phyloP scores from a whole-genome alignment of 495 filamentous ascomycete species.

The Achaetomiella virescens region DNA sequence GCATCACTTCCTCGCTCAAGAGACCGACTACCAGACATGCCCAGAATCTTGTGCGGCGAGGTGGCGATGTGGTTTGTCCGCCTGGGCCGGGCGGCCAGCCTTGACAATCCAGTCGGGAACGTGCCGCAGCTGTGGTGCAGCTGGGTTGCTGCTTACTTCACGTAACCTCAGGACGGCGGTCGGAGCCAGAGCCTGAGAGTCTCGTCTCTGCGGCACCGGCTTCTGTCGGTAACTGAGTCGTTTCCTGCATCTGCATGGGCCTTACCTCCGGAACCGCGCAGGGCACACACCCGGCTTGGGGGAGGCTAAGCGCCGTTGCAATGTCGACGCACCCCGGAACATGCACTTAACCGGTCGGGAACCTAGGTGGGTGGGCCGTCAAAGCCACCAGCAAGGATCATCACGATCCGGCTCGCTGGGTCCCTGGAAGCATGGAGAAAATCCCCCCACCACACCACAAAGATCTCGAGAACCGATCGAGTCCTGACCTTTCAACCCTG shows the following conservation, averaged over 20 bases:
- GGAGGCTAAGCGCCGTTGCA: slow-evolving; percentile 26
- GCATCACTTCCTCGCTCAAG: too few species aligned
- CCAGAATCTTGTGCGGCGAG: not conserved
- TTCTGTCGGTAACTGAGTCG: not conserved
- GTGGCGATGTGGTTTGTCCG: slow-evolving; percentile 5
- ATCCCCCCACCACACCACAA: not conserved
- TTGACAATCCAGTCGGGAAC: slow-evolving; percentile 9
- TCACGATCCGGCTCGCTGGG: slow-evolving; percentile 26
- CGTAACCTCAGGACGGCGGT: slow-evolving; percentile 7
- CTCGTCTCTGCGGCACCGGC: not conserved
- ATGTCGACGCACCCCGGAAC: slow-evolving; percentile 17
- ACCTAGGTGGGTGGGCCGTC: slow-evolving; percentile 30
- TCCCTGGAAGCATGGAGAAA: not conserved
- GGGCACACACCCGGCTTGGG: slow-evolving; percentile 11
- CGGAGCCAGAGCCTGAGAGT: not conserved
- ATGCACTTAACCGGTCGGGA: slow-evolving; percentile 31
- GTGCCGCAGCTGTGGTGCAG: slow-evolving; percentile 3
- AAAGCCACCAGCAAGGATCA: slow-evolving; percentile 35
- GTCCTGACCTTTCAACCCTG: too few species aligned
- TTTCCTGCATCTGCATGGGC: not conserved
- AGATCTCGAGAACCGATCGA: slow-evolving; percentile 5
- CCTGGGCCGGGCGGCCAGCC: slow-evolving; percentile 4
- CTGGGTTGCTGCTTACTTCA: slow-evolving; percentile 9
- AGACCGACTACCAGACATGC: not conserved
- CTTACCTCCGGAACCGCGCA: slow-evolving; percentile 3